Evolutionary conservation across 306 rosid genomes (phyloP), one percentile per base, ranked within the genome.

Genomic region (Argentina anserina): DNA sequence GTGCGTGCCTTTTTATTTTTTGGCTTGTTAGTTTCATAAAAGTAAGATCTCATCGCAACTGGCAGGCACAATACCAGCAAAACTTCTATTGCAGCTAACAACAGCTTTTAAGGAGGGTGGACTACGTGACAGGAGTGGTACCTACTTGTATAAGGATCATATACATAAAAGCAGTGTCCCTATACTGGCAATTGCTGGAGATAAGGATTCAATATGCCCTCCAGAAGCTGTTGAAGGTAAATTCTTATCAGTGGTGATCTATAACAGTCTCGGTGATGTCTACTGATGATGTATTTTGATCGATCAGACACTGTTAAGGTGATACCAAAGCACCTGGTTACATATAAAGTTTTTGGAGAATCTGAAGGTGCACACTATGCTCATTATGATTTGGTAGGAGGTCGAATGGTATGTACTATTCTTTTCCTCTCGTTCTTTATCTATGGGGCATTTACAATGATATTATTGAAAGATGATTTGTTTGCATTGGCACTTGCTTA

Each of bases 321-420:
- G 73, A 86, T 95, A 70, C 97, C 99, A 9, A 72, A 81, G 82
- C 89, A 95, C 82, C 84, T 95, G 72, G 96, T 84, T 69, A 85
- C 92, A 29, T 88, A 88, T 76, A 86, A 88, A 84, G 61, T 88
- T 65, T 83, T 90, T 76, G 99, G 99, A 81, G 81, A 90, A 61
- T 84, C 96, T 1, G 83, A 56, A 40, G 99, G 97, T 73, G 90
- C 99, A 78, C 99, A 91, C 84, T 95, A 95, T 74, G 99, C 97
- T 75, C 99, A 95, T 81, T 95, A 95, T 79, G 99, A 95, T 87
- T 87, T 95, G 85, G 97, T 95, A 74, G 99, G 99, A 79, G 99
- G 99, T 80, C 85, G 93, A 74, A 60, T 81, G 97, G 99, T 95
- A 84, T 69, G 85, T 41, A 31, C 7, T 47, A 53, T 67, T 70